These are phyloP conservation scores for Penicillium crystallinum DNA, from an alignment of 495 filamentous ascomycete species.

Conservation along the genomic window DNA sequence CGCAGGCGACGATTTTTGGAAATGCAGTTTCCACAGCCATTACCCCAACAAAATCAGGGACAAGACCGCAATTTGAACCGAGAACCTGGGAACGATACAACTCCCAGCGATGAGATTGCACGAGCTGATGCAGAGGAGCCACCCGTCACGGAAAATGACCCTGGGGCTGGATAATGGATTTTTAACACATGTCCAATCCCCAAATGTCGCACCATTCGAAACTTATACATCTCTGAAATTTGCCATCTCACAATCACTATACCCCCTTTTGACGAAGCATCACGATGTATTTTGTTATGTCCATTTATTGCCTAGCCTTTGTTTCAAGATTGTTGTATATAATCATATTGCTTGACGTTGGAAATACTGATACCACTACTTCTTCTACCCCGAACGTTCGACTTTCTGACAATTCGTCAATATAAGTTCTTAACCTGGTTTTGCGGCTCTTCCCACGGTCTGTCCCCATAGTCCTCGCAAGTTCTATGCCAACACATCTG, in stretches of 20 bases:
- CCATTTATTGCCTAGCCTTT: not conserved
- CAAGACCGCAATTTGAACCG: not conserved
- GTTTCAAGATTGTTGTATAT: not conserved
- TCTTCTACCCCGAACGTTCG: not conserved
- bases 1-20: conserved; percentile 22
- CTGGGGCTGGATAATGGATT: not conserved
- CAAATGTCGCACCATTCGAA: not conserved
- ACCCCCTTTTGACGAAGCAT: not conserved
- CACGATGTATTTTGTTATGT: not conserved
- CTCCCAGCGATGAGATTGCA: conserved; percentile 1
- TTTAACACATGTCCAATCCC: not conserved
- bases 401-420: too few relatives aligned
- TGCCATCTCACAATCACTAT: not conserved
- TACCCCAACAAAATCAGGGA: conserved; percentile 13
- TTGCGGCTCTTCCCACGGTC: not conserved
- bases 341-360: not conserved
- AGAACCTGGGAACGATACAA: conserved; percentile 1
- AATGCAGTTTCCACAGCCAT: conserved; percentile 22
- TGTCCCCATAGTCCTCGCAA: too few relatives aligned
- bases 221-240: not conserved
- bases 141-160: not conserved
- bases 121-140: conserved; percentile 19
- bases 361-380: not conserved
- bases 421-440: not conserved
- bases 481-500: too few relatives aligned